Evolutionary conservation across 129 eudicot species (phyloP).

Genomic region (Helianthus tuberosus): DNA sequence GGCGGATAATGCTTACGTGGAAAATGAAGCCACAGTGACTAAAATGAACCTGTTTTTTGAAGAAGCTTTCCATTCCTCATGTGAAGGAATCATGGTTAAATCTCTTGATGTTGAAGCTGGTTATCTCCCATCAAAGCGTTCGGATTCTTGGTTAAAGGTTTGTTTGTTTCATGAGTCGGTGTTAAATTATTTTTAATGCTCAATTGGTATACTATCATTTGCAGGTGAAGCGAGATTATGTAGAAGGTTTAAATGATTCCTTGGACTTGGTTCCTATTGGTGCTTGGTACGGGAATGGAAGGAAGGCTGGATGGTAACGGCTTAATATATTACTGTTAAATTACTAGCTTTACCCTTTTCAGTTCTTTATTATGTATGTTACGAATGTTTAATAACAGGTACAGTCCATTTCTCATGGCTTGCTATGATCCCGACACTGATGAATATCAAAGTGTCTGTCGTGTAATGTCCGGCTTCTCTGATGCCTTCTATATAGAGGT

Average conservation of each 20-base stretch:
- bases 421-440: slow-evolving; percentile 91
- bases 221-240: slow-evolving; percentile 93
- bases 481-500: slow-evolving; percentile 95
- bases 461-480: slow-evolving; percentile 97
- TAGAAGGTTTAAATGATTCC: slow-evolving; percentile 84
- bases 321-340: not conserved
- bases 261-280: slow-evolving; percentile 97
- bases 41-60: slow-evolving; percentile 74
- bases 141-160: slow-evolving; percentile 94
- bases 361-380: not conserved
- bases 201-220: slow-evolving; percentile 11
- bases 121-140: slow-evolving; percentile 91
- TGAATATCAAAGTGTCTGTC: slow-evolving; percentile 94
- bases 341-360: not conserved
- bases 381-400: slow-evolving; percentile 46
- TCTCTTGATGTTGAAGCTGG: slow-evolving; percentile 92
- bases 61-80: slow-evolving; percentile 74
- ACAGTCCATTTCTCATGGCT: slow-evolving; percentile 97
- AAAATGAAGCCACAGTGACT: slow-evolving; percentile 59
- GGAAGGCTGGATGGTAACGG: slow-evolving; percentile 97
- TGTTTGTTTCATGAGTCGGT: not conserved
- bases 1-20: slow-evolving; percentile 62
- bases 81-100: slow-evolving; percentile 98
- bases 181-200: not conserved
- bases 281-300: slow-evolving; percentile 99